Conservation (phyloP, 2,329 filamentous ascomycete species). For the Delphinella strobiligena region DNA sequence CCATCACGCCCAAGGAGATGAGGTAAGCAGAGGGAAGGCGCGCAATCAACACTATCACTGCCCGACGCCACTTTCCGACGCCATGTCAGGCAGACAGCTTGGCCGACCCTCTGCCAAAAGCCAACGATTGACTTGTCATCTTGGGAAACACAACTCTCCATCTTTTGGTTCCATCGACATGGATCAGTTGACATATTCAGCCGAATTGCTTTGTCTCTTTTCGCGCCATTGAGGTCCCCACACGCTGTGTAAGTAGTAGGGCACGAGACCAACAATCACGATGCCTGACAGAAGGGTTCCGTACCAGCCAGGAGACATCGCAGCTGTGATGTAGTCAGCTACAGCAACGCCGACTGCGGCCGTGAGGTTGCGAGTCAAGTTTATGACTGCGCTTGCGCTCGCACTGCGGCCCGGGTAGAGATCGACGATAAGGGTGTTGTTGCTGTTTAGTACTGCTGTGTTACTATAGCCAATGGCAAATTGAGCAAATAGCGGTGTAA, state of each 20-base stretch:
- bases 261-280: background rate
- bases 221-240: background rate
- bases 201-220: background rate
- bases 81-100: too few relatives aligned
- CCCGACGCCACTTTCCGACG: too few relatives aligned
- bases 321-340: background rate
- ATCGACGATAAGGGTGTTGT: slow-evolving; percentile 4
- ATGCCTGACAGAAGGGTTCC: background rate
- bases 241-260: background rate
- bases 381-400: slow-evolving; percentile 1
- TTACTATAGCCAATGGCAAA: background rate
- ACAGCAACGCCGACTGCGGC: slow-evolving; percentile 1
- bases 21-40: too few relatives aligned
- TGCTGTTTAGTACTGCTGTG: slow-evolving; percentile 3
- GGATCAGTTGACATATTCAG: too few relatives aligned
- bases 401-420: slow-evolving; percentile 2
- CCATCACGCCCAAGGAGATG: too few relatives aligned
- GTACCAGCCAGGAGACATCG: background rate
- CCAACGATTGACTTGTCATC: too few relatives aligned
- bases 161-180: too few relatives aligned
- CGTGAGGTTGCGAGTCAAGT: background rate
- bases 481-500: slow-evolving; percentile 2
- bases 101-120: too few relatives aligned
- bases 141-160: too few relatives aligned
- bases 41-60: too few relatives aligned